Conservation (phyloP, 2,329 filamentous ascomycete genomes). For the Diaporthe eres region DNA sequence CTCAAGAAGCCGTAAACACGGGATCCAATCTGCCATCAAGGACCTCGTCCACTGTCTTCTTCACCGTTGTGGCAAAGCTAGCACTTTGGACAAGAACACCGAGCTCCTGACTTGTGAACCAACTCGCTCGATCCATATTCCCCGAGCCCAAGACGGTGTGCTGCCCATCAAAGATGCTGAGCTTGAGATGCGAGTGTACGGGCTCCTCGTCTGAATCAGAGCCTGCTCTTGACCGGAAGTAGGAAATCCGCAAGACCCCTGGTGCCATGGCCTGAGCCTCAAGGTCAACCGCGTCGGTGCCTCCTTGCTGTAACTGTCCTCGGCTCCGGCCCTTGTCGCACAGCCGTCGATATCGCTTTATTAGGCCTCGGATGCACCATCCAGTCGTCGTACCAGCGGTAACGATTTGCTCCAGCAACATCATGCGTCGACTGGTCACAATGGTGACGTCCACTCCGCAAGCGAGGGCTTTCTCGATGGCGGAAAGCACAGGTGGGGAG, state of each 20-base stretch:
- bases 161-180: conserved; percentile 79
- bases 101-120: conserved; percentile 89
- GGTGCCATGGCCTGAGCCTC: conserved; percentile 58
- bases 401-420: conserved; percentile 84
- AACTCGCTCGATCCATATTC: conserved; percentile 88
- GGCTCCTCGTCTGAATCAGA: conserved; percentile 65
- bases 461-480: conserved; percentile 71
- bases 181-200: conserved; percentile 82
- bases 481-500: conserved; percentile 72
- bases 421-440: conserved; percentile 77
- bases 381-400: conserved; percentile 83
- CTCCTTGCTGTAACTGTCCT: conserved; percentile 47
- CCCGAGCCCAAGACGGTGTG: conserved; percentile 82
- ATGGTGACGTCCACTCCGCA: conserved; percentile 79
- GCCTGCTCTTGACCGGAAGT: conserved; percentile 62
- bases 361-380: conserved; percentile 72
- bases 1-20: conserved; percentile 46
- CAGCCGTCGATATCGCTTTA: conserved; percentile 63
- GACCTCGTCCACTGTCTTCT: conserved; percentile 49
- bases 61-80: conserved; percentile 51
- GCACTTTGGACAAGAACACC: conserved; percentile 71
- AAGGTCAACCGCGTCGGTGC: conserved; percentile 49
- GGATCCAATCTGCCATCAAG: conserved; percentile 52
- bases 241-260: conserved; percentile 71
- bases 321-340: neutral